These are phyloP conservation scores for Lentinula detonsa DNA, from an alignment of 768 basidiomycete species.

Conservation along the genomic window DNA sequence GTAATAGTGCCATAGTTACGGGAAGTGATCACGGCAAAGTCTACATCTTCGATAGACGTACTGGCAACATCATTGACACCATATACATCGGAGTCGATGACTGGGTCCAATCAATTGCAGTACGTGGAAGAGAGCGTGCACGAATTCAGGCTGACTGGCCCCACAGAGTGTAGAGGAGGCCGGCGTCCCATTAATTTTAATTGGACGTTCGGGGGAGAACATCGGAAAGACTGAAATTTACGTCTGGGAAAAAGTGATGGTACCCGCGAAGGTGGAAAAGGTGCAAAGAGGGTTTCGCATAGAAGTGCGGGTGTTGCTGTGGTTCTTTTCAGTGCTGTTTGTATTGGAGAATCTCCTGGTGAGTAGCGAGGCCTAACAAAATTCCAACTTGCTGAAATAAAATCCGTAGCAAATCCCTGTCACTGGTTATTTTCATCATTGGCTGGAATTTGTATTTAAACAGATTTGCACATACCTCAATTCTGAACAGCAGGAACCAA, in stretches of 20 bases:
- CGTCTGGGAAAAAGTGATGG: background rate
- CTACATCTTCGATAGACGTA: background rate
- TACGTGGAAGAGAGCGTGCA: background rate
- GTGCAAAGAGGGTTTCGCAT: background rate
- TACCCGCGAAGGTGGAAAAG: background rate
- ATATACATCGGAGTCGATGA: background rate
- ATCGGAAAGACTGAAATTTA: background rate
- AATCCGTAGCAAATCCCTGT: background rate
- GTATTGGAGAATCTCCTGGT: background rate
- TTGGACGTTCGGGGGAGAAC: background rate
- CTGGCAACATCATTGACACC: background rate
- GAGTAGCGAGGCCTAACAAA: background rate
- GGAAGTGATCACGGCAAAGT: background rate
- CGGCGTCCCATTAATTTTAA: background rate
- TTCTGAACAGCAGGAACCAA: background rate
- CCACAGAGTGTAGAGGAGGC: background rate
- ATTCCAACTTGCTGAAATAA: too few relatives aligned
- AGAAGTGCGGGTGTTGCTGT: background rate
- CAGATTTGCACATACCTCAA: background rate
- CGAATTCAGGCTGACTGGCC: background rate
- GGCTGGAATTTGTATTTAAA: background rate
- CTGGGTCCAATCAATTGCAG: background rate
- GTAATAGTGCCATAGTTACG: background rate
- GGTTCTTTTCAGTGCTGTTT: background rate
- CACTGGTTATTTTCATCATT: background rate